phyloP scores from a whole-genome alignment of 306 rosid genomes.

The Corylus avellana region DNA sequence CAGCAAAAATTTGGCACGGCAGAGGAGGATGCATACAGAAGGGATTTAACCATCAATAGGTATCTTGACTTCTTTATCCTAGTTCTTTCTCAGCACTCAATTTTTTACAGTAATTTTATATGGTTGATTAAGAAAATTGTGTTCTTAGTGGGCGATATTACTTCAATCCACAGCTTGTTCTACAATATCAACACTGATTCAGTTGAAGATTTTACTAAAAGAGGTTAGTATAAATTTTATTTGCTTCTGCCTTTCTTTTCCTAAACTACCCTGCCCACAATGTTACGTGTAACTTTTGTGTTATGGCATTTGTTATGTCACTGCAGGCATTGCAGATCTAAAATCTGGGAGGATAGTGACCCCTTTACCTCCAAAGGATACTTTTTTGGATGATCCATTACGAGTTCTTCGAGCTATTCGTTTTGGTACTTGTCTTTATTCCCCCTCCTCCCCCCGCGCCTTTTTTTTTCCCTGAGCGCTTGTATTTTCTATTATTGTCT shows the following conservation, averaged over 20 bases:
- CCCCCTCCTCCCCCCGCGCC: neutral
- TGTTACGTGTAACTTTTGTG: constrained; percentile 14
- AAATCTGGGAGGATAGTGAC: constrained; percentile 87
- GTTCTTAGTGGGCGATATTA: neutral
- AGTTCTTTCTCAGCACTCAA: neutral
- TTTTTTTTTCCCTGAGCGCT: too few species aligned
- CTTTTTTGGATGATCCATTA: constrained; percentile 93
- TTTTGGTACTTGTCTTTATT: constrained; percentile 52
- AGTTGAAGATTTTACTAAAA: constrained; percentile 82
- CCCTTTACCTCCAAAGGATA: constrained; percentile 78
- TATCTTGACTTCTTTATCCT: constrained; percentile 22
- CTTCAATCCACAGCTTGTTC: constrained; percentile 61
- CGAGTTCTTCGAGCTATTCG: constrained; percentile 96
- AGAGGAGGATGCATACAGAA: constrained; percentile 91
- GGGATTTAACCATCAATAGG: constrained; percentile 98
- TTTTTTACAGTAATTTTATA: constrained; percentile 20
- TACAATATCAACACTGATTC: constrained; percentile 75
- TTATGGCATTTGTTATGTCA: constrained; percentile 12
- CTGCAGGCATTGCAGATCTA: constrained; percentile 73
- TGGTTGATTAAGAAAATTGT: constrained; percentile 9
- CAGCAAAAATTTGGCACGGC: constrained; percentile 93
- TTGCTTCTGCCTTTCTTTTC: constrained; percentile 20
- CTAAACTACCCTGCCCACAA: constrained; percentile 10
- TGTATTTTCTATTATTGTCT: too few species aligned
- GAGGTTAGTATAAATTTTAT: constrained; percentile 55